A percentile compares a stretch with the other conserved stretches of the same genome.
Evolutionary conservation across 192 early-diverging fungal genomes (phyloP).

Genomic region (Backusella luteola): DNA sequence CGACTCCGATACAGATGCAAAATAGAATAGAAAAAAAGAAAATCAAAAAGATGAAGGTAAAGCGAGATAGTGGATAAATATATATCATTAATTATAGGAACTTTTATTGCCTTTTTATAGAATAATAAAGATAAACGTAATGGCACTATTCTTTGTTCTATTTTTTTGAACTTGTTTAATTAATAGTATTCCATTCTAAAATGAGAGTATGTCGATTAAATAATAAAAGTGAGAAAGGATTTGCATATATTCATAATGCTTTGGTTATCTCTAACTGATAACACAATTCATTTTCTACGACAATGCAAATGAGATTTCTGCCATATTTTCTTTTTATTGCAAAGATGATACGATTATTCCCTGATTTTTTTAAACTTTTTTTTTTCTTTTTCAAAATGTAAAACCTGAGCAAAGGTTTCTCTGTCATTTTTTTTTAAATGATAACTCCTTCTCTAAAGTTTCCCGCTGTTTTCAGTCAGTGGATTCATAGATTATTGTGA

Average conservation of each 20-base stretch:
- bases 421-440: neutral
- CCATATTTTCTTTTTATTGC: neutral
- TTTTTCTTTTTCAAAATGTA: neutral
- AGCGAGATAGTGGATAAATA: neutral
- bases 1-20: neutral
- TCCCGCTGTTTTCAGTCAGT: neutral
- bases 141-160: no score
- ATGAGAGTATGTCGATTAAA: no score
- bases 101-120: neutral
- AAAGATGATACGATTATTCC: neutral
- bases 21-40: neutral
- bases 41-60: neutral
- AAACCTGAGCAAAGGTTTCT: slow-evolving; percentile 1
- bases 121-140: neutral
- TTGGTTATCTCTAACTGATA: neutral
- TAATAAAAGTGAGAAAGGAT: no score
- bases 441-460: neutral
- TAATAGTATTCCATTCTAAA: no score
- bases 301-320: neutral
- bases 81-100: neutral
- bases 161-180: no score
- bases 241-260: neutral
- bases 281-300: neutral
- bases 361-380: neutral
- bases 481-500: neutral